Evolutionary conservation across 768 basidiomycete species (phyloP).

Genomic region (Zangia roseola): DNA sequence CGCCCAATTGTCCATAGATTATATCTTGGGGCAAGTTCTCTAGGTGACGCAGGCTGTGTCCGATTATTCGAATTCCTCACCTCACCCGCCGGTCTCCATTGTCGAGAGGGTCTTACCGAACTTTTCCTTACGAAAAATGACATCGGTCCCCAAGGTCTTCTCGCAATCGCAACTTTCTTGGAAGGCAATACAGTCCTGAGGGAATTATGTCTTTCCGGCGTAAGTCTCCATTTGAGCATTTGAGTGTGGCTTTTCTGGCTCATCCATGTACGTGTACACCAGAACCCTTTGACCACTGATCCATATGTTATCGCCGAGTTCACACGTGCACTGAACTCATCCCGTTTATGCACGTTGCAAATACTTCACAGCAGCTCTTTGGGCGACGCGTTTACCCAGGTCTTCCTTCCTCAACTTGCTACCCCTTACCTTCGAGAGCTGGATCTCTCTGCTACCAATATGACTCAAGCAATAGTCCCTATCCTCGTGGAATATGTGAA

Average conservation of each 20-base stretch:
- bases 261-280: slow-evolving; percentile 17
- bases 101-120: slow-evolving; percentile 43
- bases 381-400: slow-evolving; percentile 48
- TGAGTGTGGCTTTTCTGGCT: neutral
- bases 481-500: slow-evolving; percentile 48
- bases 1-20: slow-evolving; percentile 52
- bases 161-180: slow-evolving; percentile 53
- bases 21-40: slow-evolving; percentile 52
- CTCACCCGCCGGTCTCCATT: slow-evolving; percentile 45
- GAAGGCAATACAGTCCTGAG: slow-evolving; percentile 44
- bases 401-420: slow-evolving; percentile 51
- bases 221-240: slow-evolving; percentile 30
- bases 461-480: slow-evolving; percentile 43
- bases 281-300: slow-evolving; percentile 44
- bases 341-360: slow-evolving; percentile 48
- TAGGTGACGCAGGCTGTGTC: slow-evolving; percentile 57
- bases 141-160: slow-evolving; percentile 55
- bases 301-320: slow-evolving; percentile 38
- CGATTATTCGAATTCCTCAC: slow-evolving; percentile 53
- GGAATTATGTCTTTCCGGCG: slow-evolving; percentile 57
- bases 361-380: slow-evolving; percentile 49
- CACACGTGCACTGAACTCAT: slow-evolving; percentile 51
- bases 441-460: slow-evolving; percentile 50
- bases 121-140: slow-evolving; percentile 57
- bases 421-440: slow-evolving; percentile 51